Percentiles rank a stretch among this genome's conserved stretches.
These are phyloP conservation scores for Ceriops decandra DNA, from an alignment of 345 rosid species.

Conservation along the genomic window DNA sequence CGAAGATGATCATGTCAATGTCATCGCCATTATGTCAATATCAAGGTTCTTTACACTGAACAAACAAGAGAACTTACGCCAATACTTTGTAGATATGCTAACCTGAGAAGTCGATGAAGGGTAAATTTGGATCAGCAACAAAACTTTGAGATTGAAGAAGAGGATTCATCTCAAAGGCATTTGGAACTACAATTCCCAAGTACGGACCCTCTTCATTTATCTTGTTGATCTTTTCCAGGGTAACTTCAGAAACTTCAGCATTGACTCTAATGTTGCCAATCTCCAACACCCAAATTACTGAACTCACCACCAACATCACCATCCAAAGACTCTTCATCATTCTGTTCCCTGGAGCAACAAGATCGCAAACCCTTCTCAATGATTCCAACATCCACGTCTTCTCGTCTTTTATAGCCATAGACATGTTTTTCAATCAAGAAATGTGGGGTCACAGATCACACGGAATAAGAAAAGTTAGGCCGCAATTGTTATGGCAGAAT, in stretches of 20 bases:
- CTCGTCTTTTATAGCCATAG: too few species aligned
- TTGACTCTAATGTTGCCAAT: constrained; percentile 21
- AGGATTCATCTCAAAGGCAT: constrained; percentile 72
- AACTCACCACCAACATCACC: background rate
- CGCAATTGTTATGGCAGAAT: too few species aligned
- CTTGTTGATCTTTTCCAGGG: constrained; percentile 25
- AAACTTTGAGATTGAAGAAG: constrained; percentile 55
- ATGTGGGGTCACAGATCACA: too few species aligned
- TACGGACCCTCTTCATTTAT: constrained; percentile 51
- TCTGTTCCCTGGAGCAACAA: background rate
- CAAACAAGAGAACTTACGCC: background rate
- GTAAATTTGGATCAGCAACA: constrained; percentile 32
- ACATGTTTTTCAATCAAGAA: too few species aligned
- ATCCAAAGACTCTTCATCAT: background rate
- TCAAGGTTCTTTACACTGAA: too few species aligned
- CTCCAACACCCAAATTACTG: constrained; percentile 23
- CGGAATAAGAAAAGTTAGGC: too few species aligned
- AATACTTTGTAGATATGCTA: background rate
- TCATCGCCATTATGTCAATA: too few species aligned
- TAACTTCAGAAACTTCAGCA: constrained; percentile 23
- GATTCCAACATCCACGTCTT: too few species aligned
- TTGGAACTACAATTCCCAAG: constrained; percentile 69
- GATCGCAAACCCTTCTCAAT: background rate
- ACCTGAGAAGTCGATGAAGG: constrained; percentile 61
- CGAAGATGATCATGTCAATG: too few species aligned